Percentiles rank a stretch among this genome's conserved stretches.
These are phyloP conservation scores for Ascochyta lentis DNA, from an alignment of 2,329 filamentous ascomycete genomes.

Conservation along the genomic window DNA sequence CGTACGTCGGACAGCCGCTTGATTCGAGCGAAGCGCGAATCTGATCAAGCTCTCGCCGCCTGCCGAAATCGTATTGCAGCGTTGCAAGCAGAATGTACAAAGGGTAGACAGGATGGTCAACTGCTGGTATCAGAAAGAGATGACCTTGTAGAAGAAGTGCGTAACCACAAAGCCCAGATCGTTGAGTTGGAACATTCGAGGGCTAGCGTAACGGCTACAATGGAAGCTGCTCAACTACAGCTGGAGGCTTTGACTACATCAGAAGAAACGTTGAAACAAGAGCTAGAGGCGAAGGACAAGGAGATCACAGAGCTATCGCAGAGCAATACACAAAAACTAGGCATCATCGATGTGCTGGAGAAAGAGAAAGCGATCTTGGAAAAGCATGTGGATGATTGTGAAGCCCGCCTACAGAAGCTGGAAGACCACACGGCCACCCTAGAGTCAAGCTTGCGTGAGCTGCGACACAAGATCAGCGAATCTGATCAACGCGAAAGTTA, in stretches of 20 bases:
- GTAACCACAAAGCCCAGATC: slow-evolving; percentile 39
- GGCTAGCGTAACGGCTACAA: slow-evolving; percentile 25
- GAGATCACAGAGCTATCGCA: slow-evolving; percentile 39
- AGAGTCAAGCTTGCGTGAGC: slow-evolving; percentile 26
- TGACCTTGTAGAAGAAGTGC: slow-evolving; percentile 36
- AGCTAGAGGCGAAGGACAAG: slow-evolving; percentile 33
- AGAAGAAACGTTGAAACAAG: slow-evolving; percentile 28
- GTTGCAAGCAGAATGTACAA: slow-evolving; percentile 41
- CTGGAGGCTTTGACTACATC: slow-evolving; percentile 27
- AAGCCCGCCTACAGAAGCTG: slow-evolving; percentile 29
- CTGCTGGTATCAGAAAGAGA: slow-evolving; percentile 26
- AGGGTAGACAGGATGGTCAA: slow-evolving; percentile 32
- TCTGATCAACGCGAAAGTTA: slow-evolving; percentile 31
- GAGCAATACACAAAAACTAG: slow-evolving; percentile 21
- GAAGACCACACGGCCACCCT: slow-evolving; percentile 30
- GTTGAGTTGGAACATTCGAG: slow-evolving; percentile 37
- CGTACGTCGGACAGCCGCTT: slow-evolving; percentile 44
- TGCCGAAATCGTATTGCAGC: slow-evolving; percentile 45
- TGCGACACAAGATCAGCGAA: slow-evolving; percentile 30
- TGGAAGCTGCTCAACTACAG: slow-evolving; percentile 32
- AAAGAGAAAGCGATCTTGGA: slow-evolving; percentile 33
- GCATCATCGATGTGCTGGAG: slow-evolving; percentile 31
- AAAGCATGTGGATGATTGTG: slow-evolving; percentile 24
- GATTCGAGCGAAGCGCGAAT: slow-evolving; percentile 47
- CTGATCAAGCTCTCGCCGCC: slow-evolving; percentile 44